Percentiles rank a stretch among this genome's conserved stretches.
Evolutionary conservation across 371 early-diverging fungal species (phyloP).

Genomic region (Mortierella sp.): DNA sequence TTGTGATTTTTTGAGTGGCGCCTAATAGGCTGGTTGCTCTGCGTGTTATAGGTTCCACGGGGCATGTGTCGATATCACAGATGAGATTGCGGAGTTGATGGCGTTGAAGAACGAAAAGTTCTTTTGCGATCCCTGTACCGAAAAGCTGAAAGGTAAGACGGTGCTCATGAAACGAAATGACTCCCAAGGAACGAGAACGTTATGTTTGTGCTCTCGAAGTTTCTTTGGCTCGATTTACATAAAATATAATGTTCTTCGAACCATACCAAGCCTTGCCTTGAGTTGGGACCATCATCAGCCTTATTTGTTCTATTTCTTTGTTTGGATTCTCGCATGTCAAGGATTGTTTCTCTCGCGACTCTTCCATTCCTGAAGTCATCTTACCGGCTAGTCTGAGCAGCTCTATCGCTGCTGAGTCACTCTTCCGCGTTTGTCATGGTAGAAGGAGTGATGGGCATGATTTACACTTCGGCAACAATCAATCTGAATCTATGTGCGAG

Average conservation of each 20-base stretch:
- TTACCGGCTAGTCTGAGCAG: no score
- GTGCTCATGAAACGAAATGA: background rate
- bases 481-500: no score
- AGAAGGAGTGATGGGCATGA: no score
- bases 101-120: conserved; percentile 57
- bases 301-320: no score
- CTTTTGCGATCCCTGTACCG: conserved; percentile 59
- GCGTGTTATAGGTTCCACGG: conserved; percentile 76
- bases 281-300: no score
- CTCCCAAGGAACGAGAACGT: background rate
- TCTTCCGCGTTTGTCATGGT: no score
- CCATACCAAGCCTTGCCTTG: no score
- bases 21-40: background rate
- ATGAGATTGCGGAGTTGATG: conserved; percentile 68
- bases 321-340: no score
- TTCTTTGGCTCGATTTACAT: conserved; percentile 18
- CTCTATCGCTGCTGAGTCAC: no score
- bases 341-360: no score
- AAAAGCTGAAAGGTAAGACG: conserved; percentile 50
- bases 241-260: conserved; percentile 36
- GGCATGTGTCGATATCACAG: conserved; percentile 73
- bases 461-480: no score
- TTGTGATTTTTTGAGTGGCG: background rate
- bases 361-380: no score
- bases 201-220: background rate